Conservation (phyloP, 2,329 filamentous ascomycete species). For the Pyricularia pennisetigena region DNA sequence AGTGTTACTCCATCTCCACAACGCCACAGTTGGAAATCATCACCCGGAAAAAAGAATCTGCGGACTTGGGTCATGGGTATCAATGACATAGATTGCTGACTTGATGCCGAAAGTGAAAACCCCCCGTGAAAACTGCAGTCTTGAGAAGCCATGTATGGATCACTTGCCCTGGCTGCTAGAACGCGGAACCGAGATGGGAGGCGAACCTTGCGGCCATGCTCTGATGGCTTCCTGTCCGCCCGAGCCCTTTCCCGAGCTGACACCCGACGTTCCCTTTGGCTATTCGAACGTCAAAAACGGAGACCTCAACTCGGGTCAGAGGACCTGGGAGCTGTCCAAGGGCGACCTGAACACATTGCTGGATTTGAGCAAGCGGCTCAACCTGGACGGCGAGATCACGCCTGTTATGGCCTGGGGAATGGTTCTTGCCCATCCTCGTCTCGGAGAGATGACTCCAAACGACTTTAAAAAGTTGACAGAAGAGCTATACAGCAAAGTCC, state of each 20-base stretch:
- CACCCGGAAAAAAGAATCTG: background rate
- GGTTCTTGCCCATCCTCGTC: slow-evolving; percentile 61
- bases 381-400: slow-evolving; percentile 84
- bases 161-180: slow-evolving; percentile 75
- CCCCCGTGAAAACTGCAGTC: slow-evolving; percentile 31
- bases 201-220: slow-evolving; percentile 74
- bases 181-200: slow-evolving; percentile 45
- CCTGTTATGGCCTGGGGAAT: slow-evolving; percentile 93
- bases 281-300: slow-evolving; percentile 24
- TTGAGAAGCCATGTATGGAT: slow-evolving; percentile 89
- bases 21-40: background rate
- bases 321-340: slow-evolving; percentile 72
- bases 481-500: slow-evolving; percentile 68
- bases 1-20: background rate
- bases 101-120: background rate
- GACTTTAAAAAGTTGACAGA: slow-evolving; percentile 66
- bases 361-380: slow-evolving; percentile 71
- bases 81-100: background rate
- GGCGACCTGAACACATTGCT: slow-evolving; percentile 72
- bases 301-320: slow-evolving; percentile 41
- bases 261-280: slow-evolving; percentile 43
- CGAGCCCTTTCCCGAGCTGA: slow-evolving; percentile 42
- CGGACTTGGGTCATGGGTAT: background rate
- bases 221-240: slow-evolving; percentile 90
- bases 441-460: slow-evolving; percentile 51